Evolutionary conservation across 176 grass and related monocot species (phyloP).

Genomic region (Bolboschoenus planiculmis): DNA sequence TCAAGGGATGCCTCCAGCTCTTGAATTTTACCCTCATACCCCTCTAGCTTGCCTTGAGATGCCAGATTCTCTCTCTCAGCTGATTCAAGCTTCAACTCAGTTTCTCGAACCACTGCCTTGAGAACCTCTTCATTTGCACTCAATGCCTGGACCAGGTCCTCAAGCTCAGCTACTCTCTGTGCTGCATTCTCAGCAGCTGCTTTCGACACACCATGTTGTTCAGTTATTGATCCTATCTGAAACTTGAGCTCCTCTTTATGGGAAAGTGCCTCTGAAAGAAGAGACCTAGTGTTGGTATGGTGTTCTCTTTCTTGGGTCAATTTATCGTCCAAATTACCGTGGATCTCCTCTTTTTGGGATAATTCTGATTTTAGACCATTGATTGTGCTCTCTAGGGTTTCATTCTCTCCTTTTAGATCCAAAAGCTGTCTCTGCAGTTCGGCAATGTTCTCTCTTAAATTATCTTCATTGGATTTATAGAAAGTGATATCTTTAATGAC

Average conservation of each 20-base stretch:
- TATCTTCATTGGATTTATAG: slow-evolving; percentile 53
- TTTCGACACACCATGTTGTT: slow-evolving; percentile 54
- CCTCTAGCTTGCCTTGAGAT: slow-evolving; percentile 49
- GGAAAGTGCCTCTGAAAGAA: slow-evolving; percentile 58
- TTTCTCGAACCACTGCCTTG: slow-evolving; percentile 45
- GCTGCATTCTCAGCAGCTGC: slow-evolving; percentile 36
- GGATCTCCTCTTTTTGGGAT: slow-evolving; percentile 42
- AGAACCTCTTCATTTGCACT: slow-evolving; percentile 40
- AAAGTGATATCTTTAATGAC: slow-evolving; percentile 59
- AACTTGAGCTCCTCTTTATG: slow-evolving; percentile 58
- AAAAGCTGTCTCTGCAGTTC: slow-evolving; percentile 52
- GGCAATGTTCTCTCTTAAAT: slow-evolving; percentile 42
- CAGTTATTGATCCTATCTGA: slow-evolving; percentile 52
- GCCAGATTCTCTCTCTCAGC: slow-evolving; percentile 39
- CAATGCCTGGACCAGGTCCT: slow-evolving; percentile 42
- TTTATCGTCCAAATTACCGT: slow-evolving; percentile 16
- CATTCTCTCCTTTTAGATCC: slow-evolving; percentile 49
- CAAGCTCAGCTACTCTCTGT: slow-evolving; percentile 54
- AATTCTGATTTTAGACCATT: slow-evolving; percentile 49
- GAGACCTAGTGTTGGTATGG: slow-evolving; percentile 42
- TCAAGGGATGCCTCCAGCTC: slow-evolving; percentile 58
- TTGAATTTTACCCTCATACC: slow-evolving; percentile 51
- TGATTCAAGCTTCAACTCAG: slow-evolving; percentile 31
- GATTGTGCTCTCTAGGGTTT: slow-evolving; percentile 38
- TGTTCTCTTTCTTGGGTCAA: slow-evolving; percentile 42